Evolutionary conservation across 2,329 filamentous ascomycete species (phyloP), one percentile per base, ranked within the genome.

Genomic region (Ilyonectria destructans): DNA sequence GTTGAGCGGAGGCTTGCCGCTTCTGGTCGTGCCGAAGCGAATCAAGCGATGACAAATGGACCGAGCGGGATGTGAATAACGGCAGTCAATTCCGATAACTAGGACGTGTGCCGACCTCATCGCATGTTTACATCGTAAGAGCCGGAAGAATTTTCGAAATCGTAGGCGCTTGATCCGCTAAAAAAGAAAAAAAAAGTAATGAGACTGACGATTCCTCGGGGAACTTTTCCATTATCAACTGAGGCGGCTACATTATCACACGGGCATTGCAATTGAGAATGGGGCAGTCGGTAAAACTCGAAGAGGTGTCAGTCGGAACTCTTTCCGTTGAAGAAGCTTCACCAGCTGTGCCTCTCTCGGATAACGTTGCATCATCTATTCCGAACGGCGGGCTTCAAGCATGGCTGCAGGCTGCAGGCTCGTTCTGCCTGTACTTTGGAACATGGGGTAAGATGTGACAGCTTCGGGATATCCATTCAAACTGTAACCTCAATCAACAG

Each of bases 341-440:
- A 12, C 17, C 52, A 2, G 29, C 23, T 15, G 35, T 29, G 23
- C 15, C 58, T n/a, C 17, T 29, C n/a, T 8, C 6, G 23, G 29
- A 57, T 48, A n/a, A 48, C 4, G 29, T 26, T 29, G 6, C 49
- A 9, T 29, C 62, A 1, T 31, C 45, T 0, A 6, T 67, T 1
- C 72, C 73, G 13, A 58, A 75, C 33, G 67, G 74, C 10, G 74
- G 74, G 0, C 29, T 66, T 2, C 9, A 59, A 1, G 74, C 74
- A n/a, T 75, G 74, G 74, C 43, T 75, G 5, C 74, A 75, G 13
- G 71, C 74, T 0, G 67, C 55, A 1, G 74, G 71, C 13, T 70
- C 70, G 2, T 74, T 75, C 1, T 75, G 69, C 2, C 69, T 75
- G 3, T 75, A 74, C 21, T 75, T 75, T 45, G 67, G 62, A 2